phyloP scores from a whole-genome alignment of 306 rosid species.

The Vigna nakashimae region DNA sequence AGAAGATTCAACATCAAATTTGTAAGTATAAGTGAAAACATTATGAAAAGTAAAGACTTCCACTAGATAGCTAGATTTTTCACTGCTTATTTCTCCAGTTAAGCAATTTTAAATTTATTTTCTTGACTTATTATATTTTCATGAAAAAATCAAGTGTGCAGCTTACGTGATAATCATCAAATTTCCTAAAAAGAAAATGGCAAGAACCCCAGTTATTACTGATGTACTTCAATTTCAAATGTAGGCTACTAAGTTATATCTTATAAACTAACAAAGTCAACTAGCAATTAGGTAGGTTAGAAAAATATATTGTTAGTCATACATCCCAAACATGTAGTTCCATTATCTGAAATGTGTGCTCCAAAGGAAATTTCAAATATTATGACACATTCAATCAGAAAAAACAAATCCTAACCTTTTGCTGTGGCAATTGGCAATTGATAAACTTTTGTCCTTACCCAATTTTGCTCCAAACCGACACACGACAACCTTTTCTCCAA shows the following conservation, averaged over 20 bases:
- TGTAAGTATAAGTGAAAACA: not conserved
- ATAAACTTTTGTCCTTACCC: too few relatives aligned
- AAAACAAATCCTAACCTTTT: too few relatives aligned
- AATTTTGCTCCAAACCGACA: too few relatives aligned
- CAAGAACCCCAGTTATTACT: not conserved
- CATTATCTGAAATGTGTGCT: constrained; percentile 85
- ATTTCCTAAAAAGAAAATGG: constrained; percentile 6
- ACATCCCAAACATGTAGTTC: constrained; percentile 76
- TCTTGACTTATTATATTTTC: constrained; percentile 5
- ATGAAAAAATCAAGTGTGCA: constrained; percentile 1
- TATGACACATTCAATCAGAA: too few relatives aligned
- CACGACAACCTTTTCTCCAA: too few relatives aligned
- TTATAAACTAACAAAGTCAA: constrained; percentile 14
- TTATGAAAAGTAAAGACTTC: not conserved
- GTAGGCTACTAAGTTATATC: not conserved
- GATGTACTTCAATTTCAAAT: constrained; percentile 15
- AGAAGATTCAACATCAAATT: not conserved
- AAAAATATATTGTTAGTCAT: constrained; percentile 3
- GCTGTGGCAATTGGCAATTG: too few relatives aligned
- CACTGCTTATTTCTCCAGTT: constrained; percentile 6
- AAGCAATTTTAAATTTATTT: constrained; percentile 23
- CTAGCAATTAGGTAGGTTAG: not conserved
- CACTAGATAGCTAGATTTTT: not conserved
- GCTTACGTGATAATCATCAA: constrained; percentile 14
- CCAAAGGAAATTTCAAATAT: too few relatives aligned